Percentiles rank a stretch among this genome's conserved stretches.
These are phyloP conservation scores for Stipa capillata DNA, from an alignment of 176 grass and related monocot genomes.

Conservation along the genomic window DNA sequence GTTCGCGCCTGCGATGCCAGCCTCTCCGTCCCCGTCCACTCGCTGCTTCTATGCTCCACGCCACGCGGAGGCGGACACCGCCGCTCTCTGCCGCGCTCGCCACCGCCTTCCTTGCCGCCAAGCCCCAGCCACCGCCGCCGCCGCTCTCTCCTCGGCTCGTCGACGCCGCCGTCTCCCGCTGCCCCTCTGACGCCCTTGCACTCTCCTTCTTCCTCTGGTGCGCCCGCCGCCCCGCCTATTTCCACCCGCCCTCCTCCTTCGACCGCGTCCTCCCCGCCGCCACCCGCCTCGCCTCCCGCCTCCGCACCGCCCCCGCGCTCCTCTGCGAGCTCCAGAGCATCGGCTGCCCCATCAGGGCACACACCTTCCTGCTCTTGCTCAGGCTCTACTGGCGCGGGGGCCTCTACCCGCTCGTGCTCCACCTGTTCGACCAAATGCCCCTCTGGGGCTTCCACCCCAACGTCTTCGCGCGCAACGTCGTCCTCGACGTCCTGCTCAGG, in stretches of 20 bases:
- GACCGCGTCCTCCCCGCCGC: constrained; percentile 64
- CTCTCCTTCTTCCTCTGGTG: constrained; percentile 89
- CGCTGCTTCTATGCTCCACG: constrained; percentile 33
- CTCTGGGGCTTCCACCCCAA: constrained; percentile 55
- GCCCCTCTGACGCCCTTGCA: constrained; percentile 60
- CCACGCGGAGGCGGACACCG: constrained; percentile 22
- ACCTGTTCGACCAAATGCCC: constrained; percentile 77
- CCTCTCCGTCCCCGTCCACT: not conserved
- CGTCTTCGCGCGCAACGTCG: constrained; percentile 55
- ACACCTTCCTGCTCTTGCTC: constrained; percentile 72
- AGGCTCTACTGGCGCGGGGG: constrained; percentile 76
- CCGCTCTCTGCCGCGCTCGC: constrained; percentile 27
- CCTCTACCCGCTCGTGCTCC: constrained; percentile 39
- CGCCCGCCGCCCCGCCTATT: constrained; percentile 59
- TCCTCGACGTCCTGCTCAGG: constrained; percentile 78
- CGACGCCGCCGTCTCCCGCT: constrained; percentile 39
- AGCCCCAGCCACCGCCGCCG: not conserved
- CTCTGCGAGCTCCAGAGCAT: constrained; percentile 39
- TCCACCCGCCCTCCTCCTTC: constrained; percentile 60
- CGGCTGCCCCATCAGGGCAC: constrained; percentile 53
- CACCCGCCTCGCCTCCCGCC: no score
- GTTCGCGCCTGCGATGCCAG: constrained; percentile 18
- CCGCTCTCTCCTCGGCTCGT: constrained; percentile 41
- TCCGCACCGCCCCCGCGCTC: constrained; percentile 39
- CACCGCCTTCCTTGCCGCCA: constrained; percentile 20